Percentiles rank a stretch among this genome's conserved stretches.
Evolutionary conservation across 768 basidiomycete genomes (phyloP).

Genomic region (Amanita rubescens): DNA sequence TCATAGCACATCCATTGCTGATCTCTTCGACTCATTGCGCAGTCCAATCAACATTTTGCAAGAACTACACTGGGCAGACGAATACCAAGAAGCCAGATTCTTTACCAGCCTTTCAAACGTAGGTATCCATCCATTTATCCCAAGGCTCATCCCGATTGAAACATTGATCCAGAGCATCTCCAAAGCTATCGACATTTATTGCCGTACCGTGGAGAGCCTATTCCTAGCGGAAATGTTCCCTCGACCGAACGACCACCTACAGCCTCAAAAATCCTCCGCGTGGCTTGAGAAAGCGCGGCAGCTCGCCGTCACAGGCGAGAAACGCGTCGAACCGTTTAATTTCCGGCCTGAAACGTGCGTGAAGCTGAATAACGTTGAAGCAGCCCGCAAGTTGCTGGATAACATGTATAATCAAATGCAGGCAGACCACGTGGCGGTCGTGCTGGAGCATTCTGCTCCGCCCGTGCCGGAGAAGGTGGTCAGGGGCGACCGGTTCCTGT

Average conservation of each 20-base stretch:
- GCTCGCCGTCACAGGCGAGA: conserved; percentile 71
- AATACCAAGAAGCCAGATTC: conserved; percentile 83
- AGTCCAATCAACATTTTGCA: conserved; percentile 86
- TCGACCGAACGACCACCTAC: conserved; percentile 66
- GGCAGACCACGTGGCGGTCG: conserved; percentile 75
- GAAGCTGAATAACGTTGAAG: conserved; percentile 96
- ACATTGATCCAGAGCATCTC: conserved; percentile 62
- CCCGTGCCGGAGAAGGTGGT: conserved; percentile 68
- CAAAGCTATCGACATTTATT: conserved; percentile 89
- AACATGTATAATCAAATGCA: conserved; percentile 91
- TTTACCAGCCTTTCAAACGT: conserved; percentile 87
- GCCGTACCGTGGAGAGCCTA: conserved; percentile 74
- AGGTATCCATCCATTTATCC: neutral
- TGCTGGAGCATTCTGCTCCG: conserved; percentile 49
- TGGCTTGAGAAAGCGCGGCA: conserved; percentile 84
- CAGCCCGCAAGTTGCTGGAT: conserved; percentile 84
- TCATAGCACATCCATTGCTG: conserved; percentile 97
- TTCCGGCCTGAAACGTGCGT: conserved; percentile 93
- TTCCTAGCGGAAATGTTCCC: conserved; percentile 97
- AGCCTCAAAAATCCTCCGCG: conserved; percentile 80
- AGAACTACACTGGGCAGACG: conserved; percentile 89
- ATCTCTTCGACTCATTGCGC: conserved; percentile 89
- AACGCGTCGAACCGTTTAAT: conserved; percentile 91
- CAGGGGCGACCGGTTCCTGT: conserved; percentile 55
- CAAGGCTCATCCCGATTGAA: neutral